Base-by-base conservation (phyloP, 164 flowering plant genomes). In the Protea cynaroides region DNA sequence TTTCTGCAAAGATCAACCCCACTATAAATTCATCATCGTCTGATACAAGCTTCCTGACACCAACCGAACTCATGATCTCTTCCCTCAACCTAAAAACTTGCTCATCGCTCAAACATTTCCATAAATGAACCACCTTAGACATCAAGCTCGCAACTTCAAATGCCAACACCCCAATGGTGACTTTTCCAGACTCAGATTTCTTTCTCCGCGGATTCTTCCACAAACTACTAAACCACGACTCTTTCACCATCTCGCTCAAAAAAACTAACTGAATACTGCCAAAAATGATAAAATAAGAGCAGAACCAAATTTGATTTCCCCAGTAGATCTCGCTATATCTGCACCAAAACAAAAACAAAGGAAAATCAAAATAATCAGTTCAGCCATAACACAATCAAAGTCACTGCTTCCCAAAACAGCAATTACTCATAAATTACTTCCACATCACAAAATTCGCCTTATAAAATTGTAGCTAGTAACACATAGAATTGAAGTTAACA, bases 121-220 rank as follows among this genome's bases (percentile, higher is more conserved):
- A 94, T 10, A 89, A 64, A 61, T 86, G 82, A 54, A 85, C 82
- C 34, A 87, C 74, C 75, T 85, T 94, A 11, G 95, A 87, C 91
- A 94, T 89, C 81, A 94, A 72, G 65, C 88, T 82, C 11, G 90
- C 83, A 61, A 86, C 79, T 78, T 94, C 98, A 76, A 91, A 94
- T 0, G 96, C 83, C 65, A 94, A 64, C 5, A 92, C 92, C 49
- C 92, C 90, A 53, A 92, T 73, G 50, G 64, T 65, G 9, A 51
- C 80, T 68, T 87, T 89, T 53, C 76, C 83, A 18, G 71, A 36
- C 22, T 63, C 71, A 44, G 58, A 38, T 3, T 67, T 79, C 59
- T 72, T 63, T 74, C 76, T 84, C 66, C 64, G 46, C 13, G 84
- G 70, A 29, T 68, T 62, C 73, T 66, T 74, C 88, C 88, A 86